Conservation (phyloP, 2,329 filamentous ascomycete genomes). For the Cadophora malorum region DNA sequence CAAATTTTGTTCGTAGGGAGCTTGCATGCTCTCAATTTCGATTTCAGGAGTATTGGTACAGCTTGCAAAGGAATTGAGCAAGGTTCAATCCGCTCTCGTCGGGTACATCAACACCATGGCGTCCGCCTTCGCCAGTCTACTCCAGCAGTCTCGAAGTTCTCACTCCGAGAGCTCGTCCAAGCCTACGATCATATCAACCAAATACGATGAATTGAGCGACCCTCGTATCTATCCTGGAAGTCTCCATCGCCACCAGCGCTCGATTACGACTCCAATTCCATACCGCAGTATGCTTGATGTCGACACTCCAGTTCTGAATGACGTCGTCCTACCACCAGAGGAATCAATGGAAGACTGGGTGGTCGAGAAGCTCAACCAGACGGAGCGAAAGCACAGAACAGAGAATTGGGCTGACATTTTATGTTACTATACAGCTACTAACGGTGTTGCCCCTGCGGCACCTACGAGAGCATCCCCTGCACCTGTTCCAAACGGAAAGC, state of each 20-base stretch:
- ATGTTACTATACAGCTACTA: conserved; percentile 46
- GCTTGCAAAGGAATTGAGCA: conserved; percentile 27
- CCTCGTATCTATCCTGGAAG: conserved; percentile 37
- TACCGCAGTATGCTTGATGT: conserved; percentile 63
- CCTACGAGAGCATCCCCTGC: conserved; percentile 42
- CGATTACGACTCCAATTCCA: conserved; percentile 43
- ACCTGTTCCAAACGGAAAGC: conserved; percentile 42
- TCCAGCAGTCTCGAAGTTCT: conserved; percentile 33
- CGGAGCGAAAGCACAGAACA: conserved; percentile 38
- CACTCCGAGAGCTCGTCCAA: conserved; percentile 32
- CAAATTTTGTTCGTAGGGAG: conserved; percentile 22
- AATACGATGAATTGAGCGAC: conserved; percentile 23
- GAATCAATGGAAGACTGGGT: conserved; percentile 43
- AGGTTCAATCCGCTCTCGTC: conserved; percentile 9
- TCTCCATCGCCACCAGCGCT: conserved; percentile 36
- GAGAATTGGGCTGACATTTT: conserved; percentile 45
- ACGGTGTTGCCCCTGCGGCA: conserved; percentile 42
- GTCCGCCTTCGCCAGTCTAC: conserved; percentile 33
- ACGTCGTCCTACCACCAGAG: conserved; percentile 33
- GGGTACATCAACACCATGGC: conserved; percentile 32
- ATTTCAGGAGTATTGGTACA: conserved; percentile 22
- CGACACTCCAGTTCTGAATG: conserved; percentile 50
- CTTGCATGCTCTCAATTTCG: conserved; percentile 34
- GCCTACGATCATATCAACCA: conserved; percentile 21
- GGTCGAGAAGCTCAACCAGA: conserved; percentile 36